These are phyloP conservation scores for Pichia sp. DNA, from an alignment of 1,139 yeast genomes.

Conservation along the genomic window DNA sequence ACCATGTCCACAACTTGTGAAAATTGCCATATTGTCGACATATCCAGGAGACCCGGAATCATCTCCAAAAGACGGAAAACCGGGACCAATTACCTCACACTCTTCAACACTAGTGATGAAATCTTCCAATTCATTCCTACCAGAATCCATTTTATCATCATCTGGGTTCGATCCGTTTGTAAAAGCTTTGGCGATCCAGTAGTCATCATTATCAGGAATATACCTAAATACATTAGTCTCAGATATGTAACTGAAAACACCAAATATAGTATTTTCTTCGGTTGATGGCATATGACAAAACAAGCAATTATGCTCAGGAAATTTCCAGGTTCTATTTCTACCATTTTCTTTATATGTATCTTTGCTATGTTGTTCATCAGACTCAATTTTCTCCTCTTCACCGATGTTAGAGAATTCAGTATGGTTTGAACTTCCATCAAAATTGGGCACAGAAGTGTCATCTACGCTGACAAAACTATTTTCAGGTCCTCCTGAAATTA, in stretches of 20 bases:
- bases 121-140: conserved; percentile 2
- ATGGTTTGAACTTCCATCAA: no score
- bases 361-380: not conserved
- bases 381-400: no score
- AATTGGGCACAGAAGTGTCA: no score
- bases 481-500: no score
- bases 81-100: conserved; percentile 56
- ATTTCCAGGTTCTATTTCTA: conserved; percentile 43
- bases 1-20: conserved; percentile 90
- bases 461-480: no score
- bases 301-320: conserved; percentile 77
- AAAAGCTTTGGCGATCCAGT: conserved; percentile 62
- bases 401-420: no score
- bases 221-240: conserved; percentile 53
- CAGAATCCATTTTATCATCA: conserved; percentile 14
- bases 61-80: conserved; percentile 35
- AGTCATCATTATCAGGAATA: conserved; percentile 54
- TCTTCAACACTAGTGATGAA: conserved; percentile 33
- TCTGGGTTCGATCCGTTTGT: conserved; percentile 48
- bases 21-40: conserved; percentile 42
- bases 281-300: conserved; percentile 80
- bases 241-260: conserved; percentile 55
- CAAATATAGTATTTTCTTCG: conserved; percentile 59
- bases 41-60: conserved; percentile 23
- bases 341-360: conserved; percentile 19